Conservation (phyloP, 257 asterid species). For the Parsonsia alboflavescens region DNA sequence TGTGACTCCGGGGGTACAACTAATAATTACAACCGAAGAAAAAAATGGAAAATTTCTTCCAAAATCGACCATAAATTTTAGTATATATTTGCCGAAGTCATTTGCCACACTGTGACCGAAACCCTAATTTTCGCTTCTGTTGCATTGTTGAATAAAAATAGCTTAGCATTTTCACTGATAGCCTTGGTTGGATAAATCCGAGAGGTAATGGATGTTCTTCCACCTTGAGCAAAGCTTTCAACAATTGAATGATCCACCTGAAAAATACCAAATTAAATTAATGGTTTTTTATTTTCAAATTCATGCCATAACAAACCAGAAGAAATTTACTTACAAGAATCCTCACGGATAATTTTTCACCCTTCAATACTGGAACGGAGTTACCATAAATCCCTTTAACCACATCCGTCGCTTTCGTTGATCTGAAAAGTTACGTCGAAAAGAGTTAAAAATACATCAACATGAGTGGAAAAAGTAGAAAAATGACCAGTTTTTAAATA, state of each 20-base stretch:
- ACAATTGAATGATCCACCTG: slow-evolving; percentile 88
- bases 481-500: too few relatives aligned
- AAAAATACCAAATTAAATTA: neutral
- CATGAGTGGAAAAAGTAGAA: too few relatives aligned
- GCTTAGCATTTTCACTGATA: slow-evolving; percentile 30
- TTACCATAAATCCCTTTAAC: slow-evolving; percentile 49
- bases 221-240: slow-evolving; percentile 77
- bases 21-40: neutral
- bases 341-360: slow-evolving; percentile 59
- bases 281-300: neutral
- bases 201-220: slow-evolving; percentile 66
- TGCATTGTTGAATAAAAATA: slow-evolving; percentile 68
- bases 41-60: neutral
- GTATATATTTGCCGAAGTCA: slow-evolving; percentile 32
- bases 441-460: neutral
- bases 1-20: neutral
- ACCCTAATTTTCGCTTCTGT: slow-evolving; percentile 47
- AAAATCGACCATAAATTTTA: neutral
- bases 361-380: slow-evolving; percentile 46
- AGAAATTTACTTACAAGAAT: slow-evolving; percentile 38
- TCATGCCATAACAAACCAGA: neutral
- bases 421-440: slow-evolving; percentile 13
- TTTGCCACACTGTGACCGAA: slow-evolving; percentile 57
- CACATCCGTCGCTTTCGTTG: slow-evolving; percentile 42
- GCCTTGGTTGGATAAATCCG: slow-evolving; percentile 73